Evolutionary conservation across 202 grass and related monocot species (phyloP).

Genomic region (Hordeum pubiflorum): DNA sequence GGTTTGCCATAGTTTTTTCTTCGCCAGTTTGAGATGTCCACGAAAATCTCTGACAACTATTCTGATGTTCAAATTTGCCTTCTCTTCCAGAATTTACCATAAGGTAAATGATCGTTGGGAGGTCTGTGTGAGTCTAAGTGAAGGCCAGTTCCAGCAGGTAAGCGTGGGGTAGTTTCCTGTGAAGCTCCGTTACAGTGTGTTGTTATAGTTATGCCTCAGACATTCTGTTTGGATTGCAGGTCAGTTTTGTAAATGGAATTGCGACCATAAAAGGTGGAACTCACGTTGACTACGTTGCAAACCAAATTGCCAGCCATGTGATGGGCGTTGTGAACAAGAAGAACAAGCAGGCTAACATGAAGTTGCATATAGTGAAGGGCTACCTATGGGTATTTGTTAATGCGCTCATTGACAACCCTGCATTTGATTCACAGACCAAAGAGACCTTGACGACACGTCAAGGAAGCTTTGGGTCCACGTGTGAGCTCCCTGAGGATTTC

Average conservation of each 20-base stretch:
- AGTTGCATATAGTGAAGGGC: constrained; percentile 57
- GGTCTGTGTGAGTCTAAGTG: constrained; percentile 62
- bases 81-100: constrained; percentile 34
- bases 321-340: constrained; percentile 70
- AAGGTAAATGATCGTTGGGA: constrained; percentile 89
- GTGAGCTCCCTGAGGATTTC: constrained; percentile 50
- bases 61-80: not conserved
- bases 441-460: constrained; percentile 91
- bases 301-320: constrained; percentile 55
- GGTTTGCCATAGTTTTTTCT: constrained; percentile 27
- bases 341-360: constrained; percentile 90
- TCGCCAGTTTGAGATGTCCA: not conserved
- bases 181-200: not conserved
- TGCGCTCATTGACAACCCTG: constrained; percentile 77
- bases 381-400: constrained; percentile 95
- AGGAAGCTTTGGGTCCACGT: constrained; percentile 79
- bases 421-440: constrained; percentile 95
- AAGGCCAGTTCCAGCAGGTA: constrained; percentile 95
- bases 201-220: not conserved
- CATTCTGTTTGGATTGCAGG: constrained; percentile 31
- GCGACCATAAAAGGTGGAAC: constrained; percentile 82
- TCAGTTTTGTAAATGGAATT: constrained; percentile 91
- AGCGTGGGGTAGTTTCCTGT: not conserved
- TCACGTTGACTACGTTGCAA: constrained; percentile 78
- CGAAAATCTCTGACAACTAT: not conserved